Percentiles rank a stretch among this genome's conserved stretches.
phyloP scores from a whole-genome alignment of 768 basidiomycete genomes.

The Tephrocybe sp. region DNA sequence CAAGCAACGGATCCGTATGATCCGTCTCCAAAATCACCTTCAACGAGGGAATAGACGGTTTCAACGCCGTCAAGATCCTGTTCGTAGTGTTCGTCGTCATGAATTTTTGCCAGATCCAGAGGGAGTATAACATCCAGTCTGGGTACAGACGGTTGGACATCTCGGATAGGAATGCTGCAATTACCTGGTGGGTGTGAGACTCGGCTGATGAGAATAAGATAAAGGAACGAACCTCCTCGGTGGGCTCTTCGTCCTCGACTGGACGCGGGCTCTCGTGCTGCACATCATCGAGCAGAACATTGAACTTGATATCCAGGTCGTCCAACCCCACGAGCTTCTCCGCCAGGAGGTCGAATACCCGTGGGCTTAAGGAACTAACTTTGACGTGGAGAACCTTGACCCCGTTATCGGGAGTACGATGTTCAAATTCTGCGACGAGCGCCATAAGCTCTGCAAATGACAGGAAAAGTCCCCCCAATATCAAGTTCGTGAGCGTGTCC shows the following conservation, averaged over 20 bases:
- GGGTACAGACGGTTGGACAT: slow-evolving; percentile 11
- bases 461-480: slow-evolving; percentile 10
- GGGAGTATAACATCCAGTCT: slow-evolving; percentile 10
- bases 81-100: slow-evolving; percentile 17
- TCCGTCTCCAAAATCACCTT: slow-evolving; percentile 9
- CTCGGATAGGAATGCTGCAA: slow-evolving; percentile 7
- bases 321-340: slow-evolving; percentile 21
- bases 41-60: slow-evolving; percentile 12
- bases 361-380: slow-evolving; percentile 19
- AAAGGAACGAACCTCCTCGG: not conserved
- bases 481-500: slow-evolving; percentile 14
- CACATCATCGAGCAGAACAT: slow-evolving; percentile 10
- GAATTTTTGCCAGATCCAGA: slow-evolving; percentile 15
- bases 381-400: slow-evolving; percentile 20
- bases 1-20: slow-evolving; percentile 9
- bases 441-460: slow-evolving; percentile 12
- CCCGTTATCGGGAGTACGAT: slow-evolving; percentile 15
- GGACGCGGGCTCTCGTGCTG: slow-evolving; percentile 9
- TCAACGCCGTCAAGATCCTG: slow-evolving; percentile 9
- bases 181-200: not conserved
- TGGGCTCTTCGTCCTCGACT: slow-evolving; percentile 10
- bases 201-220: too few relatives aligned
- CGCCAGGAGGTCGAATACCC: slow-evolving; percentile 25
- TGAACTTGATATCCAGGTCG: slow-evolving; percentile 19
- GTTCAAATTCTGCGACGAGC: slow-evolving; percentile 15